Evolutionary conservation across 495 filamentous ascomycete genomes (phyloP).

Genomic region (Xylaria nigripes): DNA sequence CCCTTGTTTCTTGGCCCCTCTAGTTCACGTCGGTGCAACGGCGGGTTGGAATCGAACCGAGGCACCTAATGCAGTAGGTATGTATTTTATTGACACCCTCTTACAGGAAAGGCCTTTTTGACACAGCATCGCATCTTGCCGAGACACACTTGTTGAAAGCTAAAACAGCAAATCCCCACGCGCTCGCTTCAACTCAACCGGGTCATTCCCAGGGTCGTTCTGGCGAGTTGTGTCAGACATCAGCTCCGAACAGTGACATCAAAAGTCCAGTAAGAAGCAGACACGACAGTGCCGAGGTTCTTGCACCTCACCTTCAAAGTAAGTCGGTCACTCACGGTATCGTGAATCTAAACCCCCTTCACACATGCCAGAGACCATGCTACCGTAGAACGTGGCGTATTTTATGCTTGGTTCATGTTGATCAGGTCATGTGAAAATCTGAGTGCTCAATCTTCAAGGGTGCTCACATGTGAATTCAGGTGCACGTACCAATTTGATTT

Average conservation of each 20-base stretch:
- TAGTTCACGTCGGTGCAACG: background rate
- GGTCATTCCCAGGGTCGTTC: constrained; percentile 14
- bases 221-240: constrained; percentile 27
- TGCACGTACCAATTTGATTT: constrained; percentile 21
- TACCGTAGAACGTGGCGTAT: constrained; percentile 11
- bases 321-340: constrained; percentile 24
- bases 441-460: constrained; percentile 12
- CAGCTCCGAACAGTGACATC: constrained; percentile 22
- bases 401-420: background rate
- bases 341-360: constrained; percentile 3
- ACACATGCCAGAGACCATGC: constrained; percentile 18
- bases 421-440: background rate
- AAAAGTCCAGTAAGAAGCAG: constrained; percentile 20
- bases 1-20: background rate
- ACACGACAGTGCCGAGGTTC: constrained; percentile 26
- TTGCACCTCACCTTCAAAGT: constrained; percentile 57
- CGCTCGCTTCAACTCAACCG: constrained; percentile 20
- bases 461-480: constrained; percentile 28
- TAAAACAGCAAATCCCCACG: constrained; percentile 26
- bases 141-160: constrained; percentile 32
- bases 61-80: background rate
- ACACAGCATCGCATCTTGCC: constrained; percentile 26
- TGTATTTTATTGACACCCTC: constrained; percentile 11
- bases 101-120: constrained; percentile 34
- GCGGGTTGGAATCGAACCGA: background rate